These are phyloP conservation scores for Postia placenta DNA, from an alignment of 768 basidiomycete species.

Conservation along the genomic window DNA sequence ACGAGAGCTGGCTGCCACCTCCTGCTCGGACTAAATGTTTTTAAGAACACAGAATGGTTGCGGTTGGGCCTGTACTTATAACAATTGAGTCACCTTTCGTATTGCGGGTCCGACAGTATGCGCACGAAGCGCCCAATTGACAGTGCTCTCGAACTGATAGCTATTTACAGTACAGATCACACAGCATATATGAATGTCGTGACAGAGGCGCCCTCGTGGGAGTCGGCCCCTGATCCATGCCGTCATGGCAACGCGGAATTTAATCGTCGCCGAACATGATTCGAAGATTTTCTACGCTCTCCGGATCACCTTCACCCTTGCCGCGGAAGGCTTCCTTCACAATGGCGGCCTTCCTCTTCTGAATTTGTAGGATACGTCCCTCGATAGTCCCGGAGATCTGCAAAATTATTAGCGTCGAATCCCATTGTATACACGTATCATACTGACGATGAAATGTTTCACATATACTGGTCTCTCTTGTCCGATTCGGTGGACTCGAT, in stretches of 20 bases:
- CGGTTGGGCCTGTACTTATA: too few species aligned
- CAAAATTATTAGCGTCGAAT: neutral
- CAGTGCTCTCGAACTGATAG: too few species aligned
- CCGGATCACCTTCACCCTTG: constrained; percentile 47
- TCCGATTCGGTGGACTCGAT: constrained; percentile 81
- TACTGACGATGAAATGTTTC: constrained; percentile 73
- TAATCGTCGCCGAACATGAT: constrained; percentile 56
- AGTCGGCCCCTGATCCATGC: too few species aligned
- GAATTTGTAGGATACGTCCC: constrained; percentile 72
- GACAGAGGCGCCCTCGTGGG: too few species aligned
- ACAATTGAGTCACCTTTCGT: too few species aligned
- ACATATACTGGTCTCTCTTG: constrained; percentile 80
- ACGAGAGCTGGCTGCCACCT: too few species aligned
- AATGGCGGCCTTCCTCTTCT: constrained; percentile 82
- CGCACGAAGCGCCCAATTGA: too few species aligned
- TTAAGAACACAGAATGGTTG: too few species aligned
- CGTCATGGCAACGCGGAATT: neutral
- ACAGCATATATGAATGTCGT: too few species aligned
- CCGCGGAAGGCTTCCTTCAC: constrained; percentile 79
- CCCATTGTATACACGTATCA: neutral
- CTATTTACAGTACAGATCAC: too few species aligned
- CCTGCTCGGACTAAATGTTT: too few species aligned
- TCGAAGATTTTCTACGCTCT: constrained; percentile 77
- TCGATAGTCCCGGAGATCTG: constrained; percentile 75
- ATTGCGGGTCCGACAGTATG: too few species aligned